Evolutionary conservation across 345 rosid species (phyloP).

Genomic region (Camelina neglecta): DNA sequence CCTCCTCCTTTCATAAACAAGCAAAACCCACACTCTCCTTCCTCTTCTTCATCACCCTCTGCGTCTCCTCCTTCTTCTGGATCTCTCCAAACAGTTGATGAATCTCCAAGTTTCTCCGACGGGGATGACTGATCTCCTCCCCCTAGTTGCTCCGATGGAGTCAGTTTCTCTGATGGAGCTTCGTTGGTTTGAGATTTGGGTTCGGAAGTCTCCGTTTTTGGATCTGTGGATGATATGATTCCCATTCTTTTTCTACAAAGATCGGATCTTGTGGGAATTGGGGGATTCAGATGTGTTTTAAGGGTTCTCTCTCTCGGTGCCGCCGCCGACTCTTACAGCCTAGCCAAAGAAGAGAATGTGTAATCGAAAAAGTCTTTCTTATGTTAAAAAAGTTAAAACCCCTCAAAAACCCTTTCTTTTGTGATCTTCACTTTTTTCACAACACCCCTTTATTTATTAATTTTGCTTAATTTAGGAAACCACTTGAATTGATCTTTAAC

Average conservation of each 20-base stretch:
- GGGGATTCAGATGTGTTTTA: slow-evolving; percentile 5
- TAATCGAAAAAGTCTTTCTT: background rate
- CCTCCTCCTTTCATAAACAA: slow-evolving; percentile 94
- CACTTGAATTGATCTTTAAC: background rate
- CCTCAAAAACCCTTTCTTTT: slow-evolving; percentile 34
- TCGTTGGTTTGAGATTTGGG: slow-evolving; percentile 30
- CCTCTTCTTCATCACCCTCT: slow-evolving; percentile 53
- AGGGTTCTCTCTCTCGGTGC: slow-evolving; percentile 4
- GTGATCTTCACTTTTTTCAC: background rate
- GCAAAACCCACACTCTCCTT: slow-evolving; percentile 86
- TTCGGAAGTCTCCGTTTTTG: slow-evolving; percentile 31
- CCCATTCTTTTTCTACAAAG: background rate
- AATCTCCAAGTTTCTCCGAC: slow-evolving; percentile 32
- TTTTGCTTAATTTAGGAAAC: no score
- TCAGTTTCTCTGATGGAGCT: slow-evolving; percentile 6
- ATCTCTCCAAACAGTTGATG: slow-evolving; percentile 31
- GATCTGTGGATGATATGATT: slow-evolving; percentile 44
- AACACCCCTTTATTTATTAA: no score
- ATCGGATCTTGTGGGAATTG: slow-evolving; percentile 18
- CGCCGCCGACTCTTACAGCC: slow-evolving; percentile 28
- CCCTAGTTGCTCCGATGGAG: background rate
- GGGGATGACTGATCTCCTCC: background rate
- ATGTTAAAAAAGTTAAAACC: slow-evolving; percentile 14
- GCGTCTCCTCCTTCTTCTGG: slow-evolving; percentile 36
- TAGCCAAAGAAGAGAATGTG: background rate